Evolutionary conservation across 805 yeast genomes (phyloP).

Genomic region (Kazachstania viticola): DNA sequence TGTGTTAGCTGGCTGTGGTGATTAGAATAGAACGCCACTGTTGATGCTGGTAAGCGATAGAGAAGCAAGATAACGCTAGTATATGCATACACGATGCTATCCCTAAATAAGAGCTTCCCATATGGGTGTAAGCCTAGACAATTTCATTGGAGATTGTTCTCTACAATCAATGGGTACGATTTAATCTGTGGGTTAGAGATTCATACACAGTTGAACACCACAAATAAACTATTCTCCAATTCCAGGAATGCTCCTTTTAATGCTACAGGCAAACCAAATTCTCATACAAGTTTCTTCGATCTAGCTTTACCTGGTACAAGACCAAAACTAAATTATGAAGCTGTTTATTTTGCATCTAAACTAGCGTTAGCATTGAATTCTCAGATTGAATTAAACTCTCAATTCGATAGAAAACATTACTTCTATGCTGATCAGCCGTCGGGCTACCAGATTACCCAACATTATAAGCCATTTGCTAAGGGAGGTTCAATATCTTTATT

Average conservation of each 20-base stretch:
- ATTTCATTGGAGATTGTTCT: not conserved
- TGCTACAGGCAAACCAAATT: slow-evolving; percentile 44
- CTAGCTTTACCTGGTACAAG: slow-evolving; percentile 87
- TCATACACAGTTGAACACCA: slow-evolving; percentile 77
- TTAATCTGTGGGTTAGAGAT: slow-evolving; percentile 86
- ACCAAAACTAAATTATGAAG: slow-evolving; percentile 69
- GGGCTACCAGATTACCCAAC: slow-evolving; percentile 94
- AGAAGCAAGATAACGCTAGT: too few species aligned
- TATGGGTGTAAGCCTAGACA: too few species aligned
- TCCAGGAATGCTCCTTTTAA: slow-evolving; percentile 39
- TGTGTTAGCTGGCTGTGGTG: too few species aligned
- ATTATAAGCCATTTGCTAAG: slow-evolving; percentile 63
- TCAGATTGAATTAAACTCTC: slow-evolving; percentile 40
- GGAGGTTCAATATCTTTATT: slow-evolving; percentile 47
- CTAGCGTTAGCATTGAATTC: slow-evolving; percentile 64
- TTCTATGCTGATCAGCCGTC: slow-evolving; percentile 94
- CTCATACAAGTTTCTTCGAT: slow-evolving; percentile 67
- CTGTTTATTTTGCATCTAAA: slow-evolving; percentile 54
- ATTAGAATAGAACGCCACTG: too few species aligned
- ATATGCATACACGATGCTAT: too few species aligned
- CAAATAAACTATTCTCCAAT: slow-evolving; percentile 63
- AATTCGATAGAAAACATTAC: slow-evolving; percentile 90
- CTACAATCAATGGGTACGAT: slow-evolving; percentile 13
- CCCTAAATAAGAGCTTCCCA: too few species aligned
- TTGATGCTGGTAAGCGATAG: too few species aligned